phyloP scores from a whole-genome alignment of 257 asterid species.

The Cruciata laevipes region DNA sequence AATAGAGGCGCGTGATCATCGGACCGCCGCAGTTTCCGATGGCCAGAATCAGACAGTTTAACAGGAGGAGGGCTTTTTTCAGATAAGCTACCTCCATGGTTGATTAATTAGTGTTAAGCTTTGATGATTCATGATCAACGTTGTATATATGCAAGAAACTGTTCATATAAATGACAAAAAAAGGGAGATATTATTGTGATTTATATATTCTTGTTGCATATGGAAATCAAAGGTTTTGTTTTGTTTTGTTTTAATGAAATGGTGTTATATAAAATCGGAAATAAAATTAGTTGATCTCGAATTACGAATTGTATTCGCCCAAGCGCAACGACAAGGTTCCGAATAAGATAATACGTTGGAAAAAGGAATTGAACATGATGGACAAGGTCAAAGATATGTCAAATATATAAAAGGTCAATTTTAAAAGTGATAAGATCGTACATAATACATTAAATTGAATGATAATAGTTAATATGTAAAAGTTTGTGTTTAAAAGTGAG shows the following conservation, averaged over 20 bases:
- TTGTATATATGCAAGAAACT: background rate
- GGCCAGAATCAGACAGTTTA: slow-evolving; percentile 21
- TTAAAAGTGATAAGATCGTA: no score
- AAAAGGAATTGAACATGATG: no score
- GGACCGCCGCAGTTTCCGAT: slow-evolving; percentile 31
- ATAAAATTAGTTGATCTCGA: no score
- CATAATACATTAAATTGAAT: no score
- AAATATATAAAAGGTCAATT: no score
- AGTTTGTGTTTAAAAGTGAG: no score
- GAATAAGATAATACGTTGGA: no score
- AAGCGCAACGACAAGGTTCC: no score
- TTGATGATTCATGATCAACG: background rate
- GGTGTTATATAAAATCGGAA: no score
- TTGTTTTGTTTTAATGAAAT: slow-evolving; percentile 1
- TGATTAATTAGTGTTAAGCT: background rate
- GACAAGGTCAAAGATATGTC: no score
- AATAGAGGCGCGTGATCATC: slow-evolving; percentile 25
- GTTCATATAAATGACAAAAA: background rate
- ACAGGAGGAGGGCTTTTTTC: slow-evolving; percentile 18
- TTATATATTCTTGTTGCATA: background rate
- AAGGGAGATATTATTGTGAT: background rate
- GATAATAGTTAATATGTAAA: no score
- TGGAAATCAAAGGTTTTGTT: background rate
- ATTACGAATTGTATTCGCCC: no score
- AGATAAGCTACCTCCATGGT: slow-evolving; percentile 16